Evolutionary conservation across 495 filamentous ascomycete genomes (phyloP), one percentile per base, ranked within the genome.

Genomic region (Xylaria acuta): DNA sequence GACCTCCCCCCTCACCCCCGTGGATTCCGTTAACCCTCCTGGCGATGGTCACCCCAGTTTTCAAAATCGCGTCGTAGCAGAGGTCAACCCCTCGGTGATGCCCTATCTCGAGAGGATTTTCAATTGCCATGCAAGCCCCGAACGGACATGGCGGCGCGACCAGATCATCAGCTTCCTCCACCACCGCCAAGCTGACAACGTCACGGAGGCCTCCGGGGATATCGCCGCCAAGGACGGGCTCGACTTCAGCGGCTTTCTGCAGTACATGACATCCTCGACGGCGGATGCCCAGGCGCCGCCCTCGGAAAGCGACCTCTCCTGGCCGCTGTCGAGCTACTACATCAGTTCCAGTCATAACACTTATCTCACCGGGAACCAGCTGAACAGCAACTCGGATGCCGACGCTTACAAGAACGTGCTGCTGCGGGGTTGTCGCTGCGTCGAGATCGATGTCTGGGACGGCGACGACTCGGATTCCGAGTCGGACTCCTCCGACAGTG

Each of bases 361-460:
- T 0, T 98, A 98, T 76, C 85, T 98, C 72, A 94, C 92, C 0
- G 95, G 95, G 0, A 95, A 98, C 78, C 95, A 98, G 82, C 86
- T 98, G 12, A 96, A 90, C 70, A 94, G 94, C 73, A 89, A 92
- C 70, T 90, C 93, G 41, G 94, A 91, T 70, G 90, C 91, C 1
- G 92, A 92, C 64, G 90, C 92, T 25, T 98, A 97, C 83, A 93
- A 88, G 73, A 91, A 91, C 77, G 94, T 96, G 77, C 88, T 98
- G 43, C 81, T 90, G 12, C 87, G 90, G 30, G 94, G 95, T n/a
- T 96, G 95, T 73, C 90, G 95, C 22, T 97, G 94, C 71, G 93
- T 98, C 64, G 95, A 98, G 82, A 94, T 98, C 71, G 95, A 98
- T 75, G 94, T 97, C 9, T 97, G 94, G 93, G 93, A 98, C 78